phyloP scores from a whole-genome alignment of 2,329 filamentous ascomycete species.

The Talaromyces sp. region DNA sequence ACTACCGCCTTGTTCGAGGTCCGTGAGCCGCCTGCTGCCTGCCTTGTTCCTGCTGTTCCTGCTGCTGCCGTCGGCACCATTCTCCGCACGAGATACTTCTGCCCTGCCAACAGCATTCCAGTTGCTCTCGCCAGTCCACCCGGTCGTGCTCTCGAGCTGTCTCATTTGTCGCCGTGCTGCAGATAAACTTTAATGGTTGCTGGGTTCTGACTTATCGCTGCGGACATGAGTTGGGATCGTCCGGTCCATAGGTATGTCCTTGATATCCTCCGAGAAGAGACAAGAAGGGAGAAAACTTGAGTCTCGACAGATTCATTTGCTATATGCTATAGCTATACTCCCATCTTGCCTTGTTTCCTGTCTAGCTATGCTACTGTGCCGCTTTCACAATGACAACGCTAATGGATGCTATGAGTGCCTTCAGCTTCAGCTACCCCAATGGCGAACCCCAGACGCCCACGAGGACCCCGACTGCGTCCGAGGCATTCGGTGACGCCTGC shows the following conservation, averaged over 20 bases:
- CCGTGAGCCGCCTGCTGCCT: slow-evolving; percentile 13
- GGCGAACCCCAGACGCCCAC: slow-evolving; percentile 46
- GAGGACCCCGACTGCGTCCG: slow-evolving; percentile 37
- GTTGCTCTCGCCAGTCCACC: slow-evolving; percentile 8
- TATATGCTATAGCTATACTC: too few species aligned
- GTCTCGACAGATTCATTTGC: background rate
- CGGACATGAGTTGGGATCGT: slow-evolving; percentile 46
- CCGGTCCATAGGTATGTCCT: slow-evolving; percentile 42
- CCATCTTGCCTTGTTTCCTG: background rate
- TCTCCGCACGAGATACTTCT: slow-evolving; percentile 17
- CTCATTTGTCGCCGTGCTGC: slow-evolving; percentile 28
- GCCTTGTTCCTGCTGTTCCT: slow-evolving; percentile 1
- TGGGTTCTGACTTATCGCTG: slow-evolving; percentile 24
- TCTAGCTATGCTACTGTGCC: background rate
- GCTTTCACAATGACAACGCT: slow-evolving; percentile 24
- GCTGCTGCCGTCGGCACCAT: slow-evolving; percentile 13
- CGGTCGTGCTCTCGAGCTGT: slow-evolving; percentile 15
- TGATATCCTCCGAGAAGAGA: background rate
- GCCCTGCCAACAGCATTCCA: slow-evolving; percentile 27
- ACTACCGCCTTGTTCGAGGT: background rate
- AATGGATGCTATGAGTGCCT: slow-evolving; percentile 27
- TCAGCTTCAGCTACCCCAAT: slow-evolving; percentile 44
- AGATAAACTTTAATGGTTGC: slow-evolving; percentile 34
- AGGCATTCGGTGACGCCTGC: slow-evolving; percentile 31
- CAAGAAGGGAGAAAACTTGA: background rate